Evolutionary conservation across 352 stramenopile species (phyloP).

Genomic region (Phytopythium delawarense): DNA sequence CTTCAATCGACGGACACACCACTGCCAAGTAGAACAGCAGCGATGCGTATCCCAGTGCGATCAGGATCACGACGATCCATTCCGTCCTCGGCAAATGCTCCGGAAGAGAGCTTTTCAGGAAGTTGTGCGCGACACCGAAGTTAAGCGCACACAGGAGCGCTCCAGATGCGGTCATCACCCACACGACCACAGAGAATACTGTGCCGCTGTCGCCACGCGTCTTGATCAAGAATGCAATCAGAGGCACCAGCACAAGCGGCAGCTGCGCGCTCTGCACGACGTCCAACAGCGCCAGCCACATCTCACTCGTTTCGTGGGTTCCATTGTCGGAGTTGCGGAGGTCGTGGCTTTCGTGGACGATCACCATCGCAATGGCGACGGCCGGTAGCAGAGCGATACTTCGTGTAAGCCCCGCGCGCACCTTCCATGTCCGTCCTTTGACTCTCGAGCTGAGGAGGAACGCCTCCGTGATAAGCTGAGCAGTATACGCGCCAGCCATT

Average conservation of each 20-base stretch:
- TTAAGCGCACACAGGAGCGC: slow-evolving; percentile 57
- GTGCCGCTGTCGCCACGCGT: slow-evolving; percentile 55
- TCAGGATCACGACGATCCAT: slow-evolving; percentile 11
- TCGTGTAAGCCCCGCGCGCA: slow-evolving; percentile 80
- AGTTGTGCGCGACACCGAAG: slow-evolving; percentile 54
- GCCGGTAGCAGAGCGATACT: slow-evolving; percentile 80
- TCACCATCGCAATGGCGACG: slow-evolving; percentile 61
- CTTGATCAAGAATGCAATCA: slow-evolving; percentile 71
- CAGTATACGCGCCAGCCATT: slow-evolving; percentile 93
- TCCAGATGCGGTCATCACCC: slow-evolving; percentile 33
- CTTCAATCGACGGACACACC: slow-evolving; percentile 33
- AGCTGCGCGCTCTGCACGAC: slow-evolving; percentile 87
- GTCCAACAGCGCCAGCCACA: slow-evolving; percentile 83
- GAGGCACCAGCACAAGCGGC: slow-evolving; percentile 79
- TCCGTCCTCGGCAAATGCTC: slow-evolving; percentile 18
- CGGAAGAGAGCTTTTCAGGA: slow-evolving; percentile 33
- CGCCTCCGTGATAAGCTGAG: slow-evolving; percentile 93
- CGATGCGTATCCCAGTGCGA: slow-evolving; percentile 28
- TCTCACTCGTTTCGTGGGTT: slow-evolving; percentile 46
- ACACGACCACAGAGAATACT: slow-evolving; percentile 42
- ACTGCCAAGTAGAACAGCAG: slow-evolving; percentile 58
- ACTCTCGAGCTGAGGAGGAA: slow-evolving; percentile 85
- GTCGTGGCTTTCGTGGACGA: background rate
- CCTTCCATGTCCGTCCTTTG: slow-evolving; percentile 46
- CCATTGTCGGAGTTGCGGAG: slow-evolving; percentile 25